These are phyloP conservation scores for Phytophthora colocasiae DNA, from an alignment of 352 stramenopile genomes.

Conservation along the genomic window DNA sequence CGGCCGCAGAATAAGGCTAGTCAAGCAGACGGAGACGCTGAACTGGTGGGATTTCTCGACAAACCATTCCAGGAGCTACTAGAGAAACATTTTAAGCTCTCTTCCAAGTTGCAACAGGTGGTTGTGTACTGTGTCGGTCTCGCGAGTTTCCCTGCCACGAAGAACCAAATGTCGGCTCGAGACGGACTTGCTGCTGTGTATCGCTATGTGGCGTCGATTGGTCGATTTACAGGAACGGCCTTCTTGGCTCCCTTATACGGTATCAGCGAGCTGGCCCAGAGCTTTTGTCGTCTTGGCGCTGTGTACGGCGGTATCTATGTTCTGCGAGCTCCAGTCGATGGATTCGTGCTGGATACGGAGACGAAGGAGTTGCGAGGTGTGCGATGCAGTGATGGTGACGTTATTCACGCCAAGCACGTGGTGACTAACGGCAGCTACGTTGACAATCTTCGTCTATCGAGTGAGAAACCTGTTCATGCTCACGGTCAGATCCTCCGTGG, in stretches of 20 bases:
- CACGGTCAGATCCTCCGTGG: conserved; percentile 60
- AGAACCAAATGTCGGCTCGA: conserved; percentile 59
- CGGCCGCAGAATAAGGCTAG: conserved; percentile 89
- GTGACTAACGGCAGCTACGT: conserved; percentile 70
- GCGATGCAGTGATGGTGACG: conserved; percentile 45
- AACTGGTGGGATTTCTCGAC: conserved; percentile 53
- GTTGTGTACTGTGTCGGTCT: conserved; percentile 89
- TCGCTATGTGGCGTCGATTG: conserved; percentile 78
- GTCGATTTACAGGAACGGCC: conserved; percentile 85
- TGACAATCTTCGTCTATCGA: conserved; percentile 30
- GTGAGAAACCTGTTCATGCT: conserved; percentile 7
- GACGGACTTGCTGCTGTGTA: conserved; percentile 65
- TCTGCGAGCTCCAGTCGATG: conserved; percentile 66
- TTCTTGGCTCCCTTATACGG: conserved; percentile 88
- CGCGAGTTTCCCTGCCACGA: conserved; percentile 57
- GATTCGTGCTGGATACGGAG: conserved; percentile 56
- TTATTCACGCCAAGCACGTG: conserved; percentile 57
- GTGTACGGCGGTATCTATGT: conserved; percentile 91
- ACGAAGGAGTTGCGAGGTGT: conserved; percentile 48
- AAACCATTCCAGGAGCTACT: conserved; percentile 77
- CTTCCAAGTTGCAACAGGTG: conserved; percentile 77
- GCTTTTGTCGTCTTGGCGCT: conserved; percentile 86
- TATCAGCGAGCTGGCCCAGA: conserved; percentile 87
- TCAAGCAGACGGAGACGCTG: conserved; percentile 37
- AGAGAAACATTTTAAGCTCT: conserved; percentile 75